Base-by-base conservation (phyloP, 176 grass and related monocot species). In the Aechmea fasciata region DNA sequence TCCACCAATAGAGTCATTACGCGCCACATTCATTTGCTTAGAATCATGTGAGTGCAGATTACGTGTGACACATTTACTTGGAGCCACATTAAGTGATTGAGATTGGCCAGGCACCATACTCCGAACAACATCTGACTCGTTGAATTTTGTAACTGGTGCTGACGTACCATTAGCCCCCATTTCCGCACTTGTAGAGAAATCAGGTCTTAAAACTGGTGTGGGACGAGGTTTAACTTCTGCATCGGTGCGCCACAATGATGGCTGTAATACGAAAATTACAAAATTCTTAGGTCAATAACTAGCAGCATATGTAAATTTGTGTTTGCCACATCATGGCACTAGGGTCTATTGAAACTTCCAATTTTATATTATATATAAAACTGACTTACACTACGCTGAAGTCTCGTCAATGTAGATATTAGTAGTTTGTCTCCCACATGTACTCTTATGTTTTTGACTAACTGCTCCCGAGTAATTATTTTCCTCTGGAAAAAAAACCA, bases 391-490 rank as follows among this genome's bases (percentile, higher is more conserved):
- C 69, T 73, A 19, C 68, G 83, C 69, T 87, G 84, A 55, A 85
- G 59, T 48, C 82, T 82, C 62, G 71, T 83, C 47, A 96, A 57
- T 11, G 85, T 83, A 66, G 81, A 81, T 66, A 82, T 65, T 62
- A 91, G 74, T 65, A 96, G 28, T 69, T 91, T 73, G 11, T 96
- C 80, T 66, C 87, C 91, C 49, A 91, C 85, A 71, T 88, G 71
- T 57, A 83, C 61, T 76, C 81, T 88, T 66, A 88, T 91, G 33
- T 85, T 87, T 69, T 79, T 85, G 24, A 96, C 82, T 65, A 96
- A 78, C 69, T 91, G 77, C 73, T 81, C 85, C 57, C 87, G 80
- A 47, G 77, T 82, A 72, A 96, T 87, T 74, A 69, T 77, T 11
- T 73, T 85, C 64, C 74, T 84, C 85, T 96, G 77, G 15, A 15